Evolutionary conservation across 164 flowering plant genomes (phyloP), one percentile per base, ranked within the genome.

Genomic region (Kingdonia uniflora): DNA sequence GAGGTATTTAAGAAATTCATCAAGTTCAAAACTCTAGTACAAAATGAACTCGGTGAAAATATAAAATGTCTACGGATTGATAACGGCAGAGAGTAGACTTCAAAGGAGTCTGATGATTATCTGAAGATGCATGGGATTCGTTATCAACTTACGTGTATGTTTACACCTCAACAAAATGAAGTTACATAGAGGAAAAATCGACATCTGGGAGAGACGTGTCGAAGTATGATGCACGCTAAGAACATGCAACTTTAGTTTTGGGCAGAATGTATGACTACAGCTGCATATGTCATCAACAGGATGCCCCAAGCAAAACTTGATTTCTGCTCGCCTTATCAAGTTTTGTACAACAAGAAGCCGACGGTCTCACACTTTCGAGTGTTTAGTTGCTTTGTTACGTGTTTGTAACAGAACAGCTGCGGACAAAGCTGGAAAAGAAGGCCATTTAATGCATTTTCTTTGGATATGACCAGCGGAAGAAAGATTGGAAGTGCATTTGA

Each of bases 151-250:
- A 3, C 35, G 6, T 29, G 35, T 29, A 4, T 8, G 35, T 29
- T 3, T 29, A 29, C 35, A 29, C 35, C 35, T 8, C 35, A 4
- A 29, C 4, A 29, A 29, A 29, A 29, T 29, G 35, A 8, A 29
- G 35, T 29, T 29, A 8, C 35, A 3, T 3, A 29, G 35, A 3
- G 35, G 35, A 29, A 29, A 8, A 29, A 29, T 8, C 4, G 4
- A 29, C 35, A 29, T 8, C 8, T 29, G 35, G 35, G 35, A 29
- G 35, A 29, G 8, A 29, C 35, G 35, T 29, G 4, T 8, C 8
- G 44, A 19, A 52, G 55, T 20, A 52, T 52, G 19, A 44, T 44
- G 1, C 48, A 44, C n/a, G 48, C 48, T 8, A 44, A 44, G 48
- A 44, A 44, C n/a, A 19, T 44, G 12, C 10, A 10, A 16, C 48